A percentile compares a stretch with the other conserved stretches of the same genome.
Conservation (phyloP, 331 rosid genomes). For the Acacia concinna region DNA sequence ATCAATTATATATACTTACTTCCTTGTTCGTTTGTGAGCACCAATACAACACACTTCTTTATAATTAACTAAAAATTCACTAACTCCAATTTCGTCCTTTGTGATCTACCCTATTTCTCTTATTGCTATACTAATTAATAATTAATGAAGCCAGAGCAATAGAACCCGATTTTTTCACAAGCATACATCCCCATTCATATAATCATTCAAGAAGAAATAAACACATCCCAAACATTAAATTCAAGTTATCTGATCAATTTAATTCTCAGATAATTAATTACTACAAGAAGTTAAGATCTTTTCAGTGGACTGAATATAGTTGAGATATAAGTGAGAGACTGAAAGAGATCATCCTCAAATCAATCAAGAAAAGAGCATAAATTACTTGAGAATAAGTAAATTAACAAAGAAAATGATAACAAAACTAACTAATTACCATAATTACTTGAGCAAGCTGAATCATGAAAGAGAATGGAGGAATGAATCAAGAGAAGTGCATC, state of each 20-base stretch:
- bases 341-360: neutral
- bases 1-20: neutral
- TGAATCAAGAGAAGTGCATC: constrained; percentile 44
- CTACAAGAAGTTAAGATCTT: constrained; percentile 27
- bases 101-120: neutral
- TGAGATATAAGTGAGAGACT: neutral
- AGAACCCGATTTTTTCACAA: neutral
- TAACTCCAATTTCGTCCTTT: neutral
- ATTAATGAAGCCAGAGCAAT: neutral
- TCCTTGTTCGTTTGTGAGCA: neutral
- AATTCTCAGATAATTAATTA: constrained; percentile 5
- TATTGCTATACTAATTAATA: neutral
- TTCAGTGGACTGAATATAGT: neutral
- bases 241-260: neutral
- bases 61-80: neutral
- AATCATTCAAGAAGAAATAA: neutral
- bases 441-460: neutral
- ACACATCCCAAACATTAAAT: neutral
- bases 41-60: neutral
- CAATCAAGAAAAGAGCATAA: neutral
- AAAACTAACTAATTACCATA: neutral
- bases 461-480: neutral
- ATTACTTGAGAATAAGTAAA: neutral
- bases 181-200: neutral
- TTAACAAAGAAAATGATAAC: neutral